A percentile compares a stretch with the other conserved stretches of the same genome.
These are phyloP conservation scores for Stagonosporopsis tanaceti DNA, from an alignment of 2,329 filamentous ascomycete genomes.

Conservation along the genomic window DNA sequence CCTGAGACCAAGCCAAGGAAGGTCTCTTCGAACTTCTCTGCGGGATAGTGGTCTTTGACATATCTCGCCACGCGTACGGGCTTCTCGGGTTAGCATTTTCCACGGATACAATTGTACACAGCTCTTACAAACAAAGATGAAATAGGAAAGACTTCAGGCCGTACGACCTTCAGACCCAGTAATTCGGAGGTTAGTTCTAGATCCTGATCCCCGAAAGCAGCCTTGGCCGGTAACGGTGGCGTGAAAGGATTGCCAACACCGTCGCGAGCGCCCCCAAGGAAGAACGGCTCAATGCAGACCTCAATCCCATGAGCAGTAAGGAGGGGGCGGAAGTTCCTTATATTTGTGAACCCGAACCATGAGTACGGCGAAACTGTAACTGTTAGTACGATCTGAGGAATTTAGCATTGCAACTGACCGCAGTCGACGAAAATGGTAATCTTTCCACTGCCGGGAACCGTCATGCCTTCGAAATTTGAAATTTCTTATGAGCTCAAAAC, in stretches of 20 bases:
- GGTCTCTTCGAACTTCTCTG: slow-evolving; percentile 18
- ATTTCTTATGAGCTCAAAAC: too few species aligned
- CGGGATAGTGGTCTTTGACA: slow-evolving; percentile 19
- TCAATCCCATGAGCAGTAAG: slow-evolving; percentile 12
- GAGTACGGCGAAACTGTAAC: slow-evolving; percentile 18
- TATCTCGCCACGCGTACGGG: slow-evolving; percentile 17
- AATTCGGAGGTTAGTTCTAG: background rate
- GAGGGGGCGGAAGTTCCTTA: slow-evolving; percentile 11
- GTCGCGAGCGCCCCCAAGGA: slow-evolving; percentile 20
- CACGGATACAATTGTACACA: background rate
- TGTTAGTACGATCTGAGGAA: background rate
- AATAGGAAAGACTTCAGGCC: slow-evolving; percentile 8
- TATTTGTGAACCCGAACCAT: slow-evolving; percentile 20
- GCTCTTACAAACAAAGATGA: slow-evolving; percentile 2
- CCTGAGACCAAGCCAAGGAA: slow-evolving; percentile 14
- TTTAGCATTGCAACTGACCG: background rate
- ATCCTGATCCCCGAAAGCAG: slow-evolving; percentile 9
- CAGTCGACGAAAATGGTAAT: background rate
- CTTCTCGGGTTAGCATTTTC: background rate
- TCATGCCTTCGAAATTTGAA: too few species aligned
- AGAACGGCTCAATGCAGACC: slow-evolving; percentile 18
- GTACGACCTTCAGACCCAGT: background rate
- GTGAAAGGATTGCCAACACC: slow-evolving; percentile 14
- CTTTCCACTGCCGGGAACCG: background rate
- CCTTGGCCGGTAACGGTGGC: slow-evolving; percentile 4